Evolutionary conservation across 345 rosid species (phyloP), one percentile per base, ranked within the genome.

Genomic region (Cardamine chenopodiifolia): DNA sequence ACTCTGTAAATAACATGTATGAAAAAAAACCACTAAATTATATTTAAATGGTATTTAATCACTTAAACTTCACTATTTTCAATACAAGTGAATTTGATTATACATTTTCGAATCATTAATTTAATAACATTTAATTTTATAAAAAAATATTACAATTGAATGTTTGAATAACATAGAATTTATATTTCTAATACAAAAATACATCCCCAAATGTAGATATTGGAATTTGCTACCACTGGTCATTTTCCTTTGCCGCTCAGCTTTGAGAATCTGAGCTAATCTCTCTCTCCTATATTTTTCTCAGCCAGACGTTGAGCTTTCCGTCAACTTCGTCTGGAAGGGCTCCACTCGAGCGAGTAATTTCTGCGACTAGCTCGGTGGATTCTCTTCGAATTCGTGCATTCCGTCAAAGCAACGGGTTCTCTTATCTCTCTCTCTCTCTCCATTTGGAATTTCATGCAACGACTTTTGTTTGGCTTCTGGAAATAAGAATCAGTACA

Each of bases 281-380:
- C 39, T 34, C 54, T 62, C 61, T 18, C 52, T 13, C 44, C 7
- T 11, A 13, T 40, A 3, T 4, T 7, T 19, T 52, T 50, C 4
- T 48, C 62, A 20, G 47, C 25, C 62, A 54, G 42, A 8, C 2
- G n/a, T n/a, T n/a, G n/a, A n/a, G n/a, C n/a, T 8, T 61, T 72
- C 54, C 40, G 29, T 68, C 63, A 26, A 69, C 40, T 13, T 70
- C 42, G 19, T 7, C 12, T 12, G 39, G 17, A 37, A 42, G 26
- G 4, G 7, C 42, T 18, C 61, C 34, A 35, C 10, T 60, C 39
- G n/a, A 57, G 18, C 37, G 59, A 71, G 7, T 49, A 35, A 62
- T 66, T 48, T n/a, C 67, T 19, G 12, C 39, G 48, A 44, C 57
- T 35, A 34, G 35, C 49, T 64, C 42, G 25, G 47, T 62, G 70